Evolutionary conservation across 1,139 yeast species (phyloP).

Genomic region (Kodamaea ohmeri): DNA sequence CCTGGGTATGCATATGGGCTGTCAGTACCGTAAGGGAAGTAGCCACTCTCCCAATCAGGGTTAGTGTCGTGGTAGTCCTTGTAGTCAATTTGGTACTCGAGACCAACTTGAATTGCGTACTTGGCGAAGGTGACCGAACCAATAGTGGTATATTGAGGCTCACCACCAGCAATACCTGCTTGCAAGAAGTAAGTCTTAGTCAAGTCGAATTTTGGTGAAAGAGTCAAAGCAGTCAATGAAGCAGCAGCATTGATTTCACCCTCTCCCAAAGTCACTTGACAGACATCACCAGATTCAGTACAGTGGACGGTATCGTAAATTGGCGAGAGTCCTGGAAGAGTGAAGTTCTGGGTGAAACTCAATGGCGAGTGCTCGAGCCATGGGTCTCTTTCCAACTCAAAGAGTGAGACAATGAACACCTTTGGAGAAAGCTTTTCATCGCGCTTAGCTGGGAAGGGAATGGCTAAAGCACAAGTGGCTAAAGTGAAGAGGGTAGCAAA

Average conservation of each 20-base stretch:
- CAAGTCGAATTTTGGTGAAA: slow-evolving; percentile 56
- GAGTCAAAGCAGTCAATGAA: slow-evolving; percentile 52
- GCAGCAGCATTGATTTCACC: slow-evolving; percentile 69
- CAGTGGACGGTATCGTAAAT: slow-evolving; percentile 57
- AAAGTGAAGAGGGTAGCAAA: slow-evolving; percentile 12
- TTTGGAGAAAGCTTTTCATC: slow-evolving; percentile 49
- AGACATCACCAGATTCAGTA: slow-evolving; percentile 49
- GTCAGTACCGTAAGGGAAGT: slow-evolving; percentile 55
- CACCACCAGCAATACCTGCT: slow-evolving; percentile 69
- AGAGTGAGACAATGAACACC: slow-evolving; percentile 57
- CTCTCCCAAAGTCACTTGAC: slow-evolving; percentile 67
- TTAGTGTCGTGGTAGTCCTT: slow-evolving; percentile 46
- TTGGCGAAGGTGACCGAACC: slow-evolving; percentile 63
- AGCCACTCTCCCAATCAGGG: slow-evolving; percentile 60
- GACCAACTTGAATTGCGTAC: slow-evolving; percentile 61
- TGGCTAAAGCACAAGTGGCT: slow-evolving; percentile 14
- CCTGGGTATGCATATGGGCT: slow-evolving; percentile 52
- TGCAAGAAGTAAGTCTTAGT: slow-evolving; percentile 58
- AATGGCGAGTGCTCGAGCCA: slow-evolving; percentile 43
- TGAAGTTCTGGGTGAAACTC: slow-evolving; percentile 41
- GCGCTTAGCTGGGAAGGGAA: slow-evolving; percentile 29
- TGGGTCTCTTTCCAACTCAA: slow-evolving; percentile 51
- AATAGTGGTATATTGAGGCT: slow-evolving; percentile 45
- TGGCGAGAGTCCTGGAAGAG: slow-evolving; percentile 66
- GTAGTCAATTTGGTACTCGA: slow-evolving; percentile 54